Evolutionary conservation across 1,284 basidiomycete genomes (phyloP), one percentile per base, ranked within the genome.

Genomic region (Ganoderma leucocontextum): DNA sequence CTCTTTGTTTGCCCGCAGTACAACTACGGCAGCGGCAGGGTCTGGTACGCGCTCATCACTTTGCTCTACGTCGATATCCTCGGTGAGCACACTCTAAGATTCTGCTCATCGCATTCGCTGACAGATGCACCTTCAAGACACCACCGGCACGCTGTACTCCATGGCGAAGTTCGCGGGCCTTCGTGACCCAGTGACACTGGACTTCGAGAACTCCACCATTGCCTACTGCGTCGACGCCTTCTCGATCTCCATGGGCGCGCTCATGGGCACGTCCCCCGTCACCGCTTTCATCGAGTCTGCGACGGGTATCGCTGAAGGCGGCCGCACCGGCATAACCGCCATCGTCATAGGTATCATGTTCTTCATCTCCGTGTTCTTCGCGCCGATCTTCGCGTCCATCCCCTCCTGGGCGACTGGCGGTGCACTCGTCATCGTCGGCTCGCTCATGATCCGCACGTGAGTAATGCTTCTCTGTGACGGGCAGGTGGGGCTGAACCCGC

Each of bases 161-260:
- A 96, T 97, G 95, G 93, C 95, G 62, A 94, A 93, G 77, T 95
- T 96, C 73, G 94, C 95, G n/a, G 93, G 93, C 29, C 86, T 97
- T 13, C 92, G 94, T 66, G 91, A 96, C 78, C 92, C 91, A 1
- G 87, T 92, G 17, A 95, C 95, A 19, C 84, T 94, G 69, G 95
- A 97, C 80, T 97, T 97, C 76, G 95, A 97, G 81, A 89, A 91
- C 71, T 93, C 91, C 29, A 95, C 93, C 6, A 84, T 94, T 65
- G 95, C 95, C 6, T 96, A 95, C 81, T 93, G 92, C 73, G 87
- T 94, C 49, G 94, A 95, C 75, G 93, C 93, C 0, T 89, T 95
- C 77, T 89, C 86, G 59, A 95, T 95, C 78, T 91, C 87, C 63
- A 93, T 95, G 81, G 93, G 94, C 64, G 88, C 93, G 19, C 85